A percentile compares a stretch with the other conserved stretches of the same genome.
These are phyloP conservation scores for Polygonum maritimum DNA, from an alignment of 148 eudicot species.

Conservation along the genomic window DNA sequence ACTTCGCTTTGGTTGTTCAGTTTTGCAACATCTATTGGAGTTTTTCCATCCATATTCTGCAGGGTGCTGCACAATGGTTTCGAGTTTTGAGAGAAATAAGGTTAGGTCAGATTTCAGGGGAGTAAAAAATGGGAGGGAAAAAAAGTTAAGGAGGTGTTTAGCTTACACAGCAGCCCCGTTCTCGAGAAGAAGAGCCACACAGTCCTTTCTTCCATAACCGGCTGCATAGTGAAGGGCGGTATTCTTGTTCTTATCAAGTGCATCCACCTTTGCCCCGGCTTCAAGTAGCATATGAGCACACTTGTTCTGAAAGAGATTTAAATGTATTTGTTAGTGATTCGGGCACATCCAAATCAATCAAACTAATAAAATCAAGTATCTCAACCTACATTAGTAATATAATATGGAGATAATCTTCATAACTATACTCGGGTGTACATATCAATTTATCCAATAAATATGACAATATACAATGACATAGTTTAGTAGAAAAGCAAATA, in stretches of 20 bases:
- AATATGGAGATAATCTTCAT: background rate
- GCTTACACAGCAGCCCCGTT: constrained; percentile 98
- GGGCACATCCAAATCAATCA: background rate
- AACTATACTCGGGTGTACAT: background rate
- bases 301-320: constrained; percentile 39
- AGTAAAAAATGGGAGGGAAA: background rate
- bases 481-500: background rate
- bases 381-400: background rate
- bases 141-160: background rate
- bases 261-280: constrained; percentile 91
- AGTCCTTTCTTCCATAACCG: constrained; percentile 96
- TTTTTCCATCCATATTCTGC: constrained; percentile 88
- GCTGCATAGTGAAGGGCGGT: constrained; percentile 99
- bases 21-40: constrained; percentile 94
- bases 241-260: constrained; percentile 91
- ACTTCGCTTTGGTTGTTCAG: constrained; percentile 86
- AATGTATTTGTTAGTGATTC: background rate
- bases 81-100: background rate
- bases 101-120: background rate
- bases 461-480: background rate
- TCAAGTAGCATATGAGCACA: constrained; percentile 87
- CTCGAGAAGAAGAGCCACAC: constrained; percentile 83
- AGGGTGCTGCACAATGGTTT: constrained; percentile 54
- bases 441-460: too few species aligned
- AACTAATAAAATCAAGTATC: background rate